These are phyloP conservation scores for Citrullus colocynthis DNA, from an alignment of 306 rosid species.

Conservation along the genomic window DNA sequence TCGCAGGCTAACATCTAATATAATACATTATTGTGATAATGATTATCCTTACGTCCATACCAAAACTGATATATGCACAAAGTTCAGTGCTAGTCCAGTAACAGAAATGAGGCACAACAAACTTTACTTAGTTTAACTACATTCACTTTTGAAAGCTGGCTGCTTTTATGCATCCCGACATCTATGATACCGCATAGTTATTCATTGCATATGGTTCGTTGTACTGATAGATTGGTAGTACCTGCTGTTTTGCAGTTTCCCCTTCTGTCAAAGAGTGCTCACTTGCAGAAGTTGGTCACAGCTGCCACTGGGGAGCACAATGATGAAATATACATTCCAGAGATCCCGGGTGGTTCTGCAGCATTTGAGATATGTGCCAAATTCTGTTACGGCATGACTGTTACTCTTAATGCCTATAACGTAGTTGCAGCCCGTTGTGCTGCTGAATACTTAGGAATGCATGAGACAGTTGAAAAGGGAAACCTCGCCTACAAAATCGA, in stretches of 20 bases:
- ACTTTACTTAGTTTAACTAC: not conserved
- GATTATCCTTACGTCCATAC: not conserved
- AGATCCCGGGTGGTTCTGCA: slow-evolving; percentile 78
- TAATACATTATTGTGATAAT: not conserved
- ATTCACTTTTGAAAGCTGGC: not conserved
- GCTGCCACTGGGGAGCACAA: slow-evolving; percentile 38
- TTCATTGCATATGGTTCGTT: not conserved
- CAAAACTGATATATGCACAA: not conserved
- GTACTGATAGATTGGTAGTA: slow-evolving; percentile 14
- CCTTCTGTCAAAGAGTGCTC: slow-evolving; percentile 82
- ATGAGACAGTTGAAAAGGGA: slow-evolving; percentile 76
- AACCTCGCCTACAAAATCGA: slow-evolving; percentile 92
- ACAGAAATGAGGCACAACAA: no score
- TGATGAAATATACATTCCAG: slow-evolving; percentile 53
- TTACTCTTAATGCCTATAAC: slow-evolving; percentile 85
- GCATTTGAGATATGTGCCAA: slow-evolving; percentile 93
- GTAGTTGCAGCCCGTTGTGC: slow-evolving; percentile 71
- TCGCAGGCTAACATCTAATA: not conserved
- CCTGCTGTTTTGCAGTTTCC: slow-evolving; percentile 56
- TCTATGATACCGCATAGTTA: slow-evolving; percentile 7
- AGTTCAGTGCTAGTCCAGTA: no score
- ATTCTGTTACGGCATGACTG: slow-evolving; percentile 93
- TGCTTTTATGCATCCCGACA: not conserved
- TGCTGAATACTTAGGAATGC: slow-evolving; percentile 88
- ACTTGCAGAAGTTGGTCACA: slow-evolving; percentile 57